Conservation (phyloP, 2,329 filamentous ascomycete species). For the Cadophora sp. region DNA sequence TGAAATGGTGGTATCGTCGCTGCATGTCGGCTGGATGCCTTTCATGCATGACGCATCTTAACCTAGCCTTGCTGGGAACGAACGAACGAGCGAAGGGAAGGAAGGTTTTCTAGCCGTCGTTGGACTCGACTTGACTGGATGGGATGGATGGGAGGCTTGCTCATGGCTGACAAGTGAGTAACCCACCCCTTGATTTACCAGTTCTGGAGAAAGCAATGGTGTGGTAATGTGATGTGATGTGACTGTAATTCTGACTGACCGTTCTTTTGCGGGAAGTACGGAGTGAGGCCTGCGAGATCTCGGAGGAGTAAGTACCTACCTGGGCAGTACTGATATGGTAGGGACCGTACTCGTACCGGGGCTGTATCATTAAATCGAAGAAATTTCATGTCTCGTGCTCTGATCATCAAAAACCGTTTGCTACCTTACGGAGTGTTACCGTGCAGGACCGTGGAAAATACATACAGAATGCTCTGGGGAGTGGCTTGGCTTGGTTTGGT, state of each 20-base stretch:
- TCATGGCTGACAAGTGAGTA: constrained; percentile 4
- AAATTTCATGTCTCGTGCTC: constrained; percentile 1
- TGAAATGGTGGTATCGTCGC: too few relatives aligned
- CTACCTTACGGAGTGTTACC: background rate
- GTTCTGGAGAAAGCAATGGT: background rate
- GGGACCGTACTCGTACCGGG: too few relatives aligned
- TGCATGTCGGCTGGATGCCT: background rate
- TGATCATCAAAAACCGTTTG: background rate
- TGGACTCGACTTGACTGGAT: background rate
- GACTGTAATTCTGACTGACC: background rate
- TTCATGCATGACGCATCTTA: constrained; percentile 14
- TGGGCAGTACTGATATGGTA: too few relatives aligned
- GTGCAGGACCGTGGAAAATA: background rate
- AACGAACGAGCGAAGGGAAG: too few relatives aligned
- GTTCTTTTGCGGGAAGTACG: constrained; percentile 5
- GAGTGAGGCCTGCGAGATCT: constrained; percentile 2
- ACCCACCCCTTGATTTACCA: background rate
- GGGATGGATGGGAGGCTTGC: constrained; percentile 5
- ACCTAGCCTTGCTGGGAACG: background rate
- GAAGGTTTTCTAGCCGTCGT: background rate
- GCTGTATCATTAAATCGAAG: too few relatives aligned
- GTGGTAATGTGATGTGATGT: background rate
- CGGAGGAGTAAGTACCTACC: background rate
- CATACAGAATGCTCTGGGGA: background rate
- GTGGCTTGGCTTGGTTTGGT: background rate